phyloP scores from a whole-genome alignment of 139 green algal species.

The Chlamydomonas sp. region DNA sequence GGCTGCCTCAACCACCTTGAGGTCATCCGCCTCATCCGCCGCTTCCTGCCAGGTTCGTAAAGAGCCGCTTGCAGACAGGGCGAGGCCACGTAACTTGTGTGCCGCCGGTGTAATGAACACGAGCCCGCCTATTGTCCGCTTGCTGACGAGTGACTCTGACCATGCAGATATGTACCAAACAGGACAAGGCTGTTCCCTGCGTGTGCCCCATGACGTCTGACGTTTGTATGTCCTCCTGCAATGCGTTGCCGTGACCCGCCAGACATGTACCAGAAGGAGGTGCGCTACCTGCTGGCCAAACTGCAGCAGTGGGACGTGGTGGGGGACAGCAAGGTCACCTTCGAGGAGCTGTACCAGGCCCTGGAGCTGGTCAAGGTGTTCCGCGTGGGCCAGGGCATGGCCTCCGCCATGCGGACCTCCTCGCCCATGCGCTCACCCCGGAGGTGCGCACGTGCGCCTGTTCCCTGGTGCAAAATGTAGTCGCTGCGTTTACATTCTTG shows the following conservation, averaged over 20 bases:
- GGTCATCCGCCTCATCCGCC: conserved; percentile 43
- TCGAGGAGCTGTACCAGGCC: conserved; percentile 51
- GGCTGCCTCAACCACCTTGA: conserved; percentile 53
- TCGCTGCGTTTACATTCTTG: no score
- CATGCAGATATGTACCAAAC: not conserved
- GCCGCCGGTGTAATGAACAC: not conserved
- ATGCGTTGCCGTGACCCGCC: not conserved
- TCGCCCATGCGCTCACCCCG: conserved; percentile 34
- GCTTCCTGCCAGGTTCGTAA: conserved; percentile 43
- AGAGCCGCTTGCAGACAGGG: no score
- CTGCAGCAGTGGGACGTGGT: conserved; percentile 63
- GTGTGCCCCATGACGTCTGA: no score
- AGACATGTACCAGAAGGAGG: conserved; percentile 61
- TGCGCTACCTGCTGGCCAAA: conserved; percentile 55
- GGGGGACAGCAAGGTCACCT: conserved; percentile 30
- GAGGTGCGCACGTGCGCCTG: not conserved
- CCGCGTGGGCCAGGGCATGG: conserved; percentile 48
- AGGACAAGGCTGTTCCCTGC: not conserved
- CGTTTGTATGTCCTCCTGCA: no score
- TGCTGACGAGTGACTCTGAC: no score
- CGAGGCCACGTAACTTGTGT: no score
- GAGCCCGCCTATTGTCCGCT: not conserved
- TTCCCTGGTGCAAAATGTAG: no score
- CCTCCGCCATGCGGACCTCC: not conserved
- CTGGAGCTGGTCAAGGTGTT: conserved; percentile 53